These are phyloP conservation scores for Geranium brycei DNA, from an alignment of 345 rosid species.

Conservation along the genomic window DNA sequence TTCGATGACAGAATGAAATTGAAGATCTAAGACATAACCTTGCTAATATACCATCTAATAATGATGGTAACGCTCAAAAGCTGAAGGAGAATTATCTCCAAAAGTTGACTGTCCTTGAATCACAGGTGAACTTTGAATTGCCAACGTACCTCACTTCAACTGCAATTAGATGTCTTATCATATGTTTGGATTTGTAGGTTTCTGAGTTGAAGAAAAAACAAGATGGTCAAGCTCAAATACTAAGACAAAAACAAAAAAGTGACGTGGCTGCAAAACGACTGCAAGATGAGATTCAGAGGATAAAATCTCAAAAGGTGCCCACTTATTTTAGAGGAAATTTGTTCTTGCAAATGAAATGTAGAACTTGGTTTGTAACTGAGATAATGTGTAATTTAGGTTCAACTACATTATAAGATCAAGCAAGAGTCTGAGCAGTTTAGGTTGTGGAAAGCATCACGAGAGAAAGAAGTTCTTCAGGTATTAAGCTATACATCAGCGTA, in stretches of 20 bases:
- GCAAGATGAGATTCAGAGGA: slow-evolving; percentile 87
- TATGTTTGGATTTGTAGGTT: slow-evolving; percentile 35
- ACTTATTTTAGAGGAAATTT: background rate
- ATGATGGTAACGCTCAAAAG: slow-evolving; percentile 75
- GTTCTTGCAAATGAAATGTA: background rate
- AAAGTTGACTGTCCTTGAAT: slow-evolving; percentile 74
- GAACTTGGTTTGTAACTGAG: slow-evolving; percentile 1
- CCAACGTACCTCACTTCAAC: background rate
- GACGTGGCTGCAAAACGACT: slow-evolving; percentile 74
- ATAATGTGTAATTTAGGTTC: slow-evolving; percentile 40
- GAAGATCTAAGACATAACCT: slow-evolving; percentile 64
- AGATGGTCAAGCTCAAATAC: slow-evolving; percentile 86
- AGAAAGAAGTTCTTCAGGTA: slow-evolving; percentile 98
- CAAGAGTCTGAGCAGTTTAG: slow-evolving; percentile 89
- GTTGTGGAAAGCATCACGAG: slow-evolving; percentile 79
- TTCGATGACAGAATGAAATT: slow-evolving; percentile 69
- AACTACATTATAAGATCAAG: slow-evolving; percentile 80
- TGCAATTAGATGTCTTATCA: background rate
- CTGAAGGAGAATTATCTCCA: slow-evolving; percentile 77
- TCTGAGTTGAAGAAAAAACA: slow-evolving; percentile 83
- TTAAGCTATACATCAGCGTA: background rate
- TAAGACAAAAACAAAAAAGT: slow-evolving; percentile 94
- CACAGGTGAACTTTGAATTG: slow-evolving; percentile 44
- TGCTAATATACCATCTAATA: slow-evolving; percentile 50
- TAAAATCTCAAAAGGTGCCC: slow-evolving; percentile 67